Evolutionary conservation across 257 asterid genomes (phyloP).

Genomic region (Phtheirospermum japonicum): DNA sequence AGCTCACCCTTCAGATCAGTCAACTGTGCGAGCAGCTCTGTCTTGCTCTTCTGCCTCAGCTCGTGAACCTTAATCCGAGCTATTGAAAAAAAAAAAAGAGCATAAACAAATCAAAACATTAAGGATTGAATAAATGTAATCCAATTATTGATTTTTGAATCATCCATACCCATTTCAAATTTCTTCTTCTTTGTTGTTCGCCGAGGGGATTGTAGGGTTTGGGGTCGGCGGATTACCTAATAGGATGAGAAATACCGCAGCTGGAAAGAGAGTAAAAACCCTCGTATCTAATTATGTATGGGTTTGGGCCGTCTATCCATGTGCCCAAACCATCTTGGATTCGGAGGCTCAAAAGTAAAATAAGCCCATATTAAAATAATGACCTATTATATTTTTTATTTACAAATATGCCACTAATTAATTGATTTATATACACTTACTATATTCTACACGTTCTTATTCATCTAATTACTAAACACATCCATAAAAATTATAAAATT

Average conservation of each 20-base stretch:
- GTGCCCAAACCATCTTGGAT: too few species aligned
- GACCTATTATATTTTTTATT: too few species aligned
- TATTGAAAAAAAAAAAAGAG: background rate
- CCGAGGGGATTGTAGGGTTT: constrained; percentile 18
- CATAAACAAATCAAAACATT: background rate
- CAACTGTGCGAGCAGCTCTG: constrained; percentile 34
- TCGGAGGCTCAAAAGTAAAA: too few species aligned
- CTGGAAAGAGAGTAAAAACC: background rate
- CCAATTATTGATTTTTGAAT: background rate
- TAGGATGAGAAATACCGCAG: constrained; percentile 3
- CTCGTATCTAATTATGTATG: constrained; percentile 21
- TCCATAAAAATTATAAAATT: too few species aligned
- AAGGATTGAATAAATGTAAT: background rate
- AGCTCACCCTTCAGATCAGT: constrained; percentile 42
- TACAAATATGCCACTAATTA: too few species aligned
- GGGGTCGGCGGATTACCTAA: too few species aligned
- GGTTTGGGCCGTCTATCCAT: background rate
- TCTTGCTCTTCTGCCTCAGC: constrained; percentile 40
- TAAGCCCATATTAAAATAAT: too few species aligned
- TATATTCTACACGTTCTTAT: too few species aligned
- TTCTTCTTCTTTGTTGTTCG: constrained; percentile 3
- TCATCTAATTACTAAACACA: too few species aligned
- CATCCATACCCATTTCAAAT: constrained; percentile 33
- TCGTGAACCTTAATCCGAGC: constrained; percentile 45
- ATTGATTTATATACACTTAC: too few species aligned